A percentile compares a stretch with the other conserved stretches of the same genome.
phyloP scores from a whole-genome alignment of 2,329 filamentous ascomycete genomes.

The Claviceps fusiformis region DNA sequence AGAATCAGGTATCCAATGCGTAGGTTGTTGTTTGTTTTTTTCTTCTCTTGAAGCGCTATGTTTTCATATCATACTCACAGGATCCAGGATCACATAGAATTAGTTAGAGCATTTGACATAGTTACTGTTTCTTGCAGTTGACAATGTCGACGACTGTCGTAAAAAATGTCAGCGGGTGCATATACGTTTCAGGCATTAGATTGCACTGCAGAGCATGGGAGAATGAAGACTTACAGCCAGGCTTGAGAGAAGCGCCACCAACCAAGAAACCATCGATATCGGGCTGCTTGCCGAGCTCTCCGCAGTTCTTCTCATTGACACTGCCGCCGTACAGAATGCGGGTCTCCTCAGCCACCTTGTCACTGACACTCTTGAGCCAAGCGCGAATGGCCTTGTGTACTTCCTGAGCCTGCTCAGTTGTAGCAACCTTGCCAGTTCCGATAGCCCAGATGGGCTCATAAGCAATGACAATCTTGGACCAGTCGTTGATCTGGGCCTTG shows the following conservation, averaged over 20 bases:
- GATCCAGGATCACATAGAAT: background rate
- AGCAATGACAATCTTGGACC: slow-evolving; percentile 88
- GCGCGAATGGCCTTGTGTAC: slow-evolving; percentile 83
- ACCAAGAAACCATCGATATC: slow-evolving; percentile 99
- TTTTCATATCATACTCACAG: background rate
- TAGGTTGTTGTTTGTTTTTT: background rate
- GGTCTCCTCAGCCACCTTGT: slow-evolving; percentile 68
- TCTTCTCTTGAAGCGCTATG: background rate
- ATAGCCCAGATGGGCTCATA: slow-evolving; percentile 98
- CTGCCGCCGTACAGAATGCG: slow-evolving; percentile 94
- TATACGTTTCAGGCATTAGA: background rate
- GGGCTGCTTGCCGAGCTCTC: slow-evolving; percentile 75
- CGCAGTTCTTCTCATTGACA: slow-evolving; percentile 97
- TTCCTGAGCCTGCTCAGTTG: slow-evolving; percentile 81
- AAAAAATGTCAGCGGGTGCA: background rate
- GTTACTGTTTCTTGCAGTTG: slow-evolving; percentile 38
- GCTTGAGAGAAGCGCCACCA: slow-evolving; percentile 92
- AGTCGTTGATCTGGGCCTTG: slow-evolving; percentile 64
- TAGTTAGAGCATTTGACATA: background rate
- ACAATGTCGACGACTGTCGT: slow-evolving; percentile 42
- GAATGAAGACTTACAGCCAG: slow-evolving; percentile 55
- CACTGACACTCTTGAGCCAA: slow-evolving; percentile 71
- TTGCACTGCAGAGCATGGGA: background rate
- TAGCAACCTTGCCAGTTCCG: slow-evolving; percentile 87
- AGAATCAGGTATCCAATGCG: slow-evolving; percentile 1